Evolutionary conservation across 345 rosid species (phyloP).

Genomic region (Turritis glabra): DNA sequence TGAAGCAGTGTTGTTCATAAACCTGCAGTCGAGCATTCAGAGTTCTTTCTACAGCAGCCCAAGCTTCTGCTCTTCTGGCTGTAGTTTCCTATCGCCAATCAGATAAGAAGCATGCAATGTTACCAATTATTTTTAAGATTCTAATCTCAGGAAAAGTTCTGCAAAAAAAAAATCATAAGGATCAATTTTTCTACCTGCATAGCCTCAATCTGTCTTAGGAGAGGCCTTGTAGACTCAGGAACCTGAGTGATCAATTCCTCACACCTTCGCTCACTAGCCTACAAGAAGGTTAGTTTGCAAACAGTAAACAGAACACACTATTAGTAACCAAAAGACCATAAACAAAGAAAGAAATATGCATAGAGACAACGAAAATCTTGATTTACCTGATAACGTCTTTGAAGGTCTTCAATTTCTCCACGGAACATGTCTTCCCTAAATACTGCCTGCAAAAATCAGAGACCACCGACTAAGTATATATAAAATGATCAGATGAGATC

Average conservation of each 20-base stretch:
- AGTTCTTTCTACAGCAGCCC: slow-evolving; percentile 97
- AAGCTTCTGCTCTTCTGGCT: slow-evolving; percentile 90
- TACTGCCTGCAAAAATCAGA: slow-evolving; percentile 56
- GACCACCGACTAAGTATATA: slow-evolving; percentile 12
- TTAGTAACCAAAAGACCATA: slow-evolving; percentile 15
- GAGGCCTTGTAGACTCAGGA: slow-evolving; percentile 99
- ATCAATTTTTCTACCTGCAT: slow-evolving; percentile 66
- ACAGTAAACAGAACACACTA: slow-evolving; percentile 15
- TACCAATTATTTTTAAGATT: background rate
- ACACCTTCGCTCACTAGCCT: slow-evolving; percentile 99
- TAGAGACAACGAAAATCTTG: slow-evolving; percentile 5
- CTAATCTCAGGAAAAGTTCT: slow-evolving; percentile 13
- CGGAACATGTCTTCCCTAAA: slow-evolving; percentile 78
- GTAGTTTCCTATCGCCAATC: slow-evolving; percentile 70
- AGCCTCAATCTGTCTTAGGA: slow-evolving; percentile 95
- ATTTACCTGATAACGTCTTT: slow-evolving; percentile 87
- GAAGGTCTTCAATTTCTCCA: slow-evolving; percentile 85
- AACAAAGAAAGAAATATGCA: background rate
- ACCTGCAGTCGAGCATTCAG: slow-evolving; percentile 91
- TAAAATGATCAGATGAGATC: slow-evolving; percentile 1
- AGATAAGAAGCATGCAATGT: slow-evolving; percentile 24
- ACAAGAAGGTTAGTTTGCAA: slow-evolving; percentile 25
- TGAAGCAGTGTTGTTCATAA: slow-evolving; percentile 22
- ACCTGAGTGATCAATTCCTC: slow-evolving; percentile 98
- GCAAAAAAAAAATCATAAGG: background rate